Evolutionary conservation across 148 eudicot genomes (phyloP).

Genomic region (Rhododendron vialii): DNA sequence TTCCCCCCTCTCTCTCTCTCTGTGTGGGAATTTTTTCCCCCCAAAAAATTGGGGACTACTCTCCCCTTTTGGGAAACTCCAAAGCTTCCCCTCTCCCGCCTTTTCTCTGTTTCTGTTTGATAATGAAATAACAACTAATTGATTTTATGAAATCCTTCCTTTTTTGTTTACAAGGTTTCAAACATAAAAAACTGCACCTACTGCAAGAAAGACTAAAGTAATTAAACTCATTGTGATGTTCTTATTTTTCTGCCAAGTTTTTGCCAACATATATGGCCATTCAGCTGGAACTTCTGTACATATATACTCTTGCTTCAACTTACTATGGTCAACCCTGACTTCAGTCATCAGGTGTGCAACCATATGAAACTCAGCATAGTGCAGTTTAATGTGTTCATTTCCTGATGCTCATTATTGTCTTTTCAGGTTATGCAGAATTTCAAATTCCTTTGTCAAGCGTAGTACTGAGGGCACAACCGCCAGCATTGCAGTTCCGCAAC

Average conservation of each 20-base stretch:
- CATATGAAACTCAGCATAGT: not conserved
- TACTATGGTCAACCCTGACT: not conserved
- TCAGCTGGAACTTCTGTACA: not conserved
- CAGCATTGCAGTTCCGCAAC: slow-evolving; percentile 27
- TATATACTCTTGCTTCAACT: not conserved
- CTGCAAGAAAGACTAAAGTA: too few relatives aligned
- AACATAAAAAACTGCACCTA: too few relatives aligned
- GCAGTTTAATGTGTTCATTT: not conserved
- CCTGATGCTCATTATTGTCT: not conserved
- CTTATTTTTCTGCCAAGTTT: not conserved
- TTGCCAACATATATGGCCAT: not conserved
- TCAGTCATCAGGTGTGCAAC: not conserved
- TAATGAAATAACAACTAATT: too few relatives aligned
- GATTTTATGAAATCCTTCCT: too few relatives aligned
- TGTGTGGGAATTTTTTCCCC: not conserved
- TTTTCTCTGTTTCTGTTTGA: not conserved
- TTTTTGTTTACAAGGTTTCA: too few relatives aligned
- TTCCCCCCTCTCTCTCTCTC: not conserved
- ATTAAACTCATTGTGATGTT: not conserved
- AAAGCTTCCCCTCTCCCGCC: not conserved
- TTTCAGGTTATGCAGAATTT: slow-evolving; percentile 80
- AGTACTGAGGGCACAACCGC: slow-evolving; percentile 38
- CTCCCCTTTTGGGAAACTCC: not conserved
- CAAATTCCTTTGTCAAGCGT: slow-evolving; percentile 71
- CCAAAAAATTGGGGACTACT: not conserved